Conservation (phyloP, 2,329 filamentous ascomycete species). For the Diaporthe amygdali region DNA sequence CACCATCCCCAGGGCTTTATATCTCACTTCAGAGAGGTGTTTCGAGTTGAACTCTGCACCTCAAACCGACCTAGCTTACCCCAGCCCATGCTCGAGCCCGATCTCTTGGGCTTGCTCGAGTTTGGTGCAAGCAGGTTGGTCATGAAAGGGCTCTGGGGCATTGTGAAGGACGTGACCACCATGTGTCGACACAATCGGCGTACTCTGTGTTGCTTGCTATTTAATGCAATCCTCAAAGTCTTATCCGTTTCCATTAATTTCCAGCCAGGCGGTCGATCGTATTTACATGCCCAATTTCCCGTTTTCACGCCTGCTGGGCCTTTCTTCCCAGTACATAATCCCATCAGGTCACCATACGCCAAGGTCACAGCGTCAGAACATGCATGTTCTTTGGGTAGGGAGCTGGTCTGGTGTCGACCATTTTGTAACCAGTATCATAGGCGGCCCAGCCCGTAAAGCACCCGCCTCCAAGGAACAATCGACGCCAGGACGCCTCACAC, state of each 20-base stretch:
- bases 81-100: not conserved
- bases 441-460: not conserved
- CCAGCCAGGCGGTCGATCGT: not conserved
- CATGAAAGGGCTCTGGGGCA: not conserved
- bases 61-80: not conserved
- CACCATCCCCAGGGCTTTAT: not conserved
- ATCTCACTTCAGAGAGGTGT: not conserved
- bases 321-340: not conserved
- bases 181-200: not conserved
- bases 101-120: not conserved
- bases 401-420: not conserved
- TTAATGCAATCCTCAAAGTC: not conserved
- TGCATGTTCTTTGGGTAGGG: not conserved
- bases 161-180: not conserved
- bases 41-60: not conserved
- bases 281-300: conserved; percentile 8
- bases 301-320: not conserved
- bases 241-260: conserved; percentile 7
- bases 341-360: not conserved
- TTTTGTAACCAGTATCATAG: not conserved
- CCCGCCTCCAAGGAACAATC: not conserved
- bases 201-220: not conserved
- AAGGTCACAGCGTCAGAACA: not conserved
- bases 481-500: conserved; percentile 17
- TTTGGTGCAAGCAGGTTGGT: not conserved